Evolutionary conservation across 352 stramenopile genomes (phyloP).

Genomic region (Phytophthora cryptogea): DNA sequence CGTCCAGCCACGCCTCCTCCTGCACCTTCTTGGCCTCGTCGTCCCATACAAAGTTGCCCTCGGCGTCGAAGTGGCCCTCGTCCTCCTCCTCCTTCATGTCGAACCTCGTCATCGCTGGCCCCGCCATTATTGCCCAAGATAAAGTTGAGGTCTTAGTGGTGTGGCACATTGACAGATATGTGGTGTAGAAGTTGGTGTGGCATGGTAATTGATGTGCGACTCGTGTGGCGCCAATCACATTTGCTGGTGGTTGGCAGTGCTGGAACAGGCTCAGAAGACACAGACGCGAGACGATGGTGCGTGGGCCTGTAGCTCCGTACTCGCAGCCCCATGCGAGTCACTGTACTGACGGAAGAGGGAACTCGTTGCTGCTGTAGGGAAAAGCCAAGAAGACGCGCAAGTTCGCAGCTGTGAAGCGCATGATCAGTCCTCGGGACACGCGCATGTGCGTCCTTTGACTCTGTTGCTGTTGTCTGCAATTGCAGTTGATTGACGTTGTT

Average conservation of each 20-base stretch:
- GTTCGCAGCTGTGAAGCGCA: conserved; percentile 98
- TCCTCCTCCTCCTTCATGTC: conserved; percentile 88
- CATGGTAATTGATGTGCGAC: not conserved
- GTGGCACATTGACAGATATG: not conserved
- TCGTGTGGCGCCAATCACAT: not conserved
- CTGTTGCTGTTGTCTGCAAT: not conserved
- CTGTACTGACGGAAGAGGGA: conserved; percentile 8
- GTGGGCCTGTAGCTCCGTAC: not conserved
- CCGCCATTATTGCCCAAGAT: conserved; percentile 17
- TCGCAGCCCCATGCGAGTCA: not conserved
- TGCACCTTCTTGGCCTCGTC: conserved; percentile 75
- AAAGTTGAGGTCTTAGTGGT: conserved; percentile 1
- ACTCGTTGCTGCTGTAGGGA: conserved; percentile 52
- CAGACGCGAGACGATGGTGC: conserved; percentile 25
- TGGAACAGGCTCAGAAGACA: conserved; percentile 9
- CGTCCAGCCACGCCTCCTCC: conserved; percentile 84
- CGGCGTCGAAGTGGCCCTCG: conserved; percentile 82
- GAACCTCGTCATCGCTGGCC: conserved; percentile 68
- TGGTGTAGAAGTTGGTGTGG: too few species aligned
- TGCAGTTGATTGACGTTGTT: conserved; percentile 1
- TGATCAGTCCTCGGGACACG: conserved; percentile 98
- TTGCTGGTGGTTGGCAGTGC: conserved; percentile 25
- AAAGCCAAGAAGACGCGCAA: conserved; percentile 99
- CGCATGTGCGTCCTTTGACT: conserved; percentile 74
- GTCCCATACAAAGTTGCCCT: conserved; percentile 84